These are phyloP conservation scores for Aspergillus ochraceus DNA, from an alignment of 2,329 filamentous ascomycete species.

Conservation along the genomic window DNA sequence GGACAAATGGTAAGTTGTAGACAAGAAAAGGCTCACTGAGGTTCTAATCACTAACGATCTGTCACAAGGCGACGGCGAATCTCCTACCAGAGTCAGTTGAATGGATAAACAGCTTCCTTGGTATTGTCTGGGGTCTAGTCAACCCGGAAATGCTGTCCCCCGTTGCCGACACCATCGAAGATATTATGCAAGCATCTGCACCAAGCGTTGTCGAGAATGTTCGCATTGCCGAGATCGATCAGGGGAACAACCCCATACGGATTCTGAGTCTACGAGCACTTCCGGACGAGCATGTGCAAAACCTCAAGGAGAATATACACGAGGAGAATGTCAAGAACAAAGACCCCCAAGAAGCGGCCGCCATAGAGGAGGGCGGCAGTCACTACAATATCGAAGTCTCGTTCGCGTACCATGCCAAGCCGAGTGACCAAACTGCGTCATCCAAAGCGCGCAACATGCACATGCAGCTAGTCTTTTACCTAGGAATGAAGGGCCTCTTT, in stretches of 20 bases:
- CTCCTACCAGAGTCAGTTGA: conserved; percentile 89
- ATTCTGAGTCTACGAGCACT: conserved; percentile 85
- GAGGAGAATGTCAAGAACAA: conserved; percentile 77
- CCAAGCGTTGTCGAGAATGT: conserved; percentile 92
- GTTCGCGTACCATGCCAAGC: conserved; percentile 86
- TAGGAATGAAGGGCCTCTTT: conserved; percentile 85
- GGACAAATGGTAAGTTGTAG: conserved; percentile 65
- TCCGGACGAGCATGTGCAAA: conserved; percentile 75
- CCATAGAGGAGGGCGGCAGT: conserved; percentile 84
- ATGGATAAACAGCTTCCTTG: conserved; percentile 91
- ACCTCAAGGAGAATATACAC: conserved; percentile 78
- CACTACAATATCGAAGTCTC: conserved; percentile 92
- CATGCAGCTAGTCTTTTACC: conserved; percentile 92
- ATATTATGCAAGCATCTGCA: conserved; percentile 95
- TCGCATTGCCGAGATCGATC: conserved; percentile 89
- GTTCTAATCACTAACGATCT: background rate
- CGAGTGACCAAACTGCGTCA: conserved; percentile 67
- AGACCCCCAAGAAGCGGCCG: conserved; percentile 82
- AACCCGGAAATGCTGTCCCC: conserved; percentile 94
- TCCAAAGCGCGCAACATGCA: conserved; percentile 93
- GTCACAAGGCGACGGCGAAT: conserved; percentile 69
- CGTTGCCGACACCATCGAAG: conserved; percentile 88
- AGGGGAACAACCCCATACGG: conserved; percentile 85
- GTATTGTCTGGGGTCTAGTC: conserved; percentile 83
- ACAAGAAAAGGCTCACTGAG: background rate